A percentile compares a stretch with the other conserved stretches of the same genome.
Conservation (phyloP, 2,329 filamentous ascomycete genomes). For the Alternaria arborescens region DNA sequence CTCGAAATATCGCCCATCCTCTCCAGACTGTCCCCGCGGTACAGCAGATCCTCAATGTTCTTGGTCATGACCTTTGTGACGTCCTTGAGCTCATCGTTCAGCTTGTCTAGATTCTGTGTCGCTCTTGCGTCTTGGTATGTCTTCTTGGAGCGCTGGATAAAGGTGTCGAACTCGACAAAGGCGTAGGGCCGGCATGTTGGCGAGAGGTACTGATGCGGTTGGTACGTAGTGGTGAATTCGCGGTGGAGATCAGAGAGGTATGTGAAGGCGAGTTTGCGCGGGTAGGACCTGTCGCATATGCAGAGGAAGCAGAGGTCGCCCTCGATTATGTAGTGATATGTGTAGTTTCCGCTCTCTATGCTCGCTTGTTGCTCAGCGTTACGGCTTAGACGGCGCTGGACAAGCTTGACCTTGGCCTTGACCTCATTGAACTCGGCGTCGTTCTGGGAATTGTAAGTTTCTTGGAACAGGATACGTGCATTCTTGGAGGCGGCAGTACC, state of each 20-base stretch:
- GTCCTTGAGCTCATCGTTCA: conserved; percentile 96
- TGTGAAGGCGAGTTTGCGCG: conserved; percentile 97
- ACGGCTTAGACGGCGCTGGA: conserved; percentile 86
- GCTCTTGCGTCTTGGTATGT: conserved; percentile 94
- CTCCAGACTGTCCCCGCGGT: conserved; percentile 92
- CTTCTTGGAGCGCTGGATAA: conserved; percentile 90
- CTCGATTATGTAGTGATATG: conserved; percentile 88
- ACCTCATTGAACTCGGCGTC: conserved; percentile 83
- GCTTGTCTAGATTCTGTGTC: conserved; percentile 88
- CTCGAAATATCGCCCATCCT: conserved; percentile 96
- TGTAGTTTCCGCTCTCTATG: conserved; percentile 86
- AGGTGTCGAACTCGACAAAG: conserved; percentile 98
- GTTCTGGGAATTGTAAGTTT: conserved; percentile 56
- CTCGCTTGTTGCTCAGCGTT: conserved; percentile 90
- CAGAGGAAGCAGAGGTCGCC: conserved; percentile 87
- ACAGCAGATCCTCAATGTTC: conserved; percentile 98
- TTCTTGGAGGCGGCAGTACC: conserved; percentile 52
- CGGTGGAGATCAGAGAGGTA: conserved; percentile 91
- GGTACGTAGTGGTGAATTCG: conserved; percentile 91
- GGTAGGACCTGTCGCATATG: conserved; percentile 93
- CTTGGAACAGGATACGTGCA: conserved; percentile 1
- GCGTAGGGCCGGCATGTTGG: conserved; percentile 87
- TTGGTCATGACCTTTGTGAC: conserved; percentile 99
- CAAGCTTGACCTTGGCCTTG: conserved; percentile 88
- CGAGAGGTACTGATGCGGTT: conserved; percentile 74